phyloP scores from a whole-genome alignment of 164 flowering plant genomes.

The Nymphaea colorata region DNA sequence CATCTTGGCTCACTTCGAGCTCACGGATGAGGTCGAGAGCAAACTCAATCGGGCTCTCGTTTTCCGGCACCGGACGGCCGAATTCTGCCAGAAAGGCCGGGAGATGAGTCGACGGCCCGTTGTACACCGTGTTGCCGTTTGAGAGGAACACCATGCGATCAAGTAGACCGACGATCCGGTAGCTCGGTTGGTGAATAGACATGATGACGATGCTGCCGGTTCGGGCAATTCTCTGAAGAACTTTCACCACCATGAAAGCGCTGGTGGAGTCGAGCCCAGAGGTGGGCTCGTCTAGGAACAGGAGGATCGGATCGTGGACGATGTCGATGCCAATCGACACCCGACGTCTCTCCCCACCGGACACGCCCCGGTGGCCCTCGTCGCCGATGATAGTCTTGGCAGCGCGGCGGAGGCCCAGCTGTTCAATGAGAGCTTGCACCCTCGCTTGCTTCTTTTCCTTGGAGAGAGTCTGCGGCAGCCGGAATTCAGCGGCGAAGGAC shows the following conservation, averaged over 20 bases:
- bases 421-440: conserved; percentile 52
- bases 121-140: conserved; percentile 58
- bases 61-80: conserved; percentile 68
- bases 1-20: conserved; percentile 48
- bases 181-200: conserved; percentile 59
- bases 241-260: conserved; percentile 66
- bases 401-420: conserved; percentile 41
- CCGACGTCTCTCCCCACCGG: conserved; percentile 55
- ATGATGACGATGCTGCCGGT: conserved; percentile 59
- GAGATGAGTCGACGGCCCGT: conserved; percentile 44
- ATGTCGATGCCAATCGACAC: conserved; percentile 62
- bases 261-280: conserved; percentile 62
- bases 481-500: conserved; percentile 55
- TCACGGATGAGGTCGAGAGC: conserved; percentile 77
- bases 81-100: conserved; percentile 53
- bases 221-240: conserved; percentile 43
- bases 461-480: conserved; percentile 41
- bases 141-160: conserved; percentile 71
- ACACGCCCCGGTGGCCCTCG: conserved; percentile 62
- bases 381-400: conserved; percentile 58
- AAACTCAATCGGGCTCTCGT: conserved; percentile 70
- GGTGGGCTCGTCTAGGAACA: conserved; percentile 59
- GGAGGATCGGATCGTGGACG: conserved; percentile 51
- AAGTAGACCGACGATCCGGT: conserved; percentile 39
- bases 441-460: conserved; percentile 40